Evolutionary conservation across 192 early-diverging fungal species (phyloP).

Genomic region (Coemansia furcata): DNA sequence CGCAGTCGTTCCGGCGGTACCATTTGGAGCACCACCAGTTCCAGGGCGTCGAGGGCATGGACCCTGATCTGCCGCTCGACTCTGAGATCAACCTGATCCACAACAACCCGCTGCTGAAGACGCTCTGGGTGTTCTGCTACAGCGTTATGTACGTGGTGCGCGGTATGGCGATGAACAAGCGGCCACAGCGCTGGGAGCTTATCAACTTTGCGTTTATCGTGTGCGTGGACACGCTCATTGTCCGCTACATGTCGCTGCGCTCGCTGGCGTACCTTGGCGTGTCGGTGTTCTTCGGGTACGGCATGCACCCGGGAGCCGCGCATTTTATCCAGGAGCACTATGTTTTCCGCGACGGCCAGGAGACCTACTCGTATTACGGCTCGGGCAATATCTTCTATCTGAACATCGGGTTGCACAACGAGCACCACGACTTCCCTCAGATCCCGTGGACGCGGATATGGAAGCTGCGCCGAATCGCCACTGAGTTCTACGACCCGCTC

Average conservation of each 20-base stretch:
- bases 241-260: conserved; percentile 56
- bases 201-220: conserved; percentile 65
- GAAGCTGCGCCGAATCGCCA: conserved; percentile 69
- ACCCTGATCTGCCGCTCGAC: conserved; percentile 89
- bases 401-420: conserved; percentile 97
- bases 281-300: conserved; percentile 79
- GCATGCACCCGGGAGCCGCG: conserved; percentile 87
- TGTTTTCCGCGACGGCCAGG: conserved; percentile 86
- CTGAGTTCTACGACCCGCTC: conserved; percentile 87
- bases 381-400: conserved; percentile 78
- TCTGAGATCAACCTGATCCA: conserved; percentile 76
- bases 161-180: conserved; percentile 60
- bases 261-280: conserved; percentile 66
- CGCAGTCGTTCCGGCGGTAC: conserved; percentile 80
- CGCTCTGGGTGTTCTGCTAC: conserved; percentile 79
- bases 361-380: conserved; percentile 97
- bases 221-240: conserved; percentile 56
- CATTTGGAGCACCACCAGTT: conserved; percentile 96
- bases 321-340: conserved; percentile 98
- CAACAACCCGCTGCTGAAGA: conserved; percentile 66
- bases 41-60: conserved; percentile 90
- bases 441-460: conserved; percentile 87
- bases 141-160: conserved; percentile 80
- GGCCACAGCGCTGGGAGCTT: conserved; percentile 69
- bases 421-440: conserved; percentile 93